Conservation (phyloP, 805 yeast genomes). For the Saturnispora halmiae region DNA sequence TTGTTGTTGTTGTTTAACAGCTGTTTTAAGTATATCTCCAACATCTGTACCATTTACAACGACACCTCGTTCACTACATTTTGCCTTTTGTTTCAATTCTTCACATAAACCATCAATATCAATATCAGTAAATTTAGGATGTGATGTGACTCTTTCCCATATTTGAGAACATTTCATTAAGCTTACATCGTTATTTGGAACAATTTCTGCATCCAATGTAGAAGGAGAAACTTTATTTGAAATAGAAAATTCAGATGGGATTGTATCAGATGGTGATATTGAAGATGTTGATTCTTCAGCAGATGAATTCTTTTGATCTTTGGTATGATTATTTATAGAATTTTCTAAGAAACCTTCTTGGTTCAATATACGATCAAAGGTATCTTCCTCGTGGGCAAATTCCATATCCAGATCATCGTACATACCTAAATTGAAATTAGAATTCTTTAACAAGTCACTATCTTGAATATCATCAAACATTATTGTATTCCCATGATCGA, state of each 20-base stretch:
- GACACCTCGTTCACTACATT: slow-evolving; percentile 89
- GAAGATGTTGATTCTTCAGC: too few relatives aligned
- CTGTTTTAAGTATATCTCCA: slow-evolving; percentile 35
- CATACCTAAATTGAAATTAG: slow-evolving; percentile 2
- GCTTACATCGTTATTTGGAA: slow-evolving; percentile 58
- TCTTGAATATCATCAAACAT: slow-evolving; percentile 11
- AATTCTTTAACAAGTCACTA: slow-evolving; percentile 9
- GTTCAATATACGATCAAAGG: slow-evolving; percentile 11
- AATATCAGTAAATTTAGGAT: slow-evolving; percentile 86
- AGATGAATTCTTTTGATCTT: slow-evolving; percentile 7
- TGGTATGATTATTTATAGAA: neutral
- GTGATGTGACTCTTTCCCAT: slow-evolving; percentile 93
- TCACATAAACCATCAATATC: slow-evolving; percentile 91
- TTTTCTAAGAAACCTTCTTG: neutral
- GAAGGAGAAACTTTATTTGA: too few relatives aligned
- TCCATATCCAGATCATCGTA: slow-evolving; percentile 9
- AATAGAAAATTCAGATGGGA: too few relatives aligned
- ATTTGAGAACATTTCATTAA: slow-evolving; percentile 77
- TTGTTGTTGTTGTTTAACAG: slow-evolving; percentile 5
- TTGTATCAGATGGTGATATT: too few relatives aligned
- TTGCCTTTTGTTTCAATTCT: slow-evolving; percentile 86
- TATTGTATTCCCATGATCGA: slow-evolving; percentile 7
- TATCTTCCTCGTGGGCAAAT: slow-evolving; percentile 11
- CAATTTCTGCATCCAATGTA: slow-evolving; percentile 27
- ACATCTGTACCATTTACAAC: slow-evolving; percentile 79